These are phyloP conservation scores for Apiospora saccharicola DNA, from an alignment of 2,329 filamentous ascomycete genomes.

Conservation along the genomic window DNA sequence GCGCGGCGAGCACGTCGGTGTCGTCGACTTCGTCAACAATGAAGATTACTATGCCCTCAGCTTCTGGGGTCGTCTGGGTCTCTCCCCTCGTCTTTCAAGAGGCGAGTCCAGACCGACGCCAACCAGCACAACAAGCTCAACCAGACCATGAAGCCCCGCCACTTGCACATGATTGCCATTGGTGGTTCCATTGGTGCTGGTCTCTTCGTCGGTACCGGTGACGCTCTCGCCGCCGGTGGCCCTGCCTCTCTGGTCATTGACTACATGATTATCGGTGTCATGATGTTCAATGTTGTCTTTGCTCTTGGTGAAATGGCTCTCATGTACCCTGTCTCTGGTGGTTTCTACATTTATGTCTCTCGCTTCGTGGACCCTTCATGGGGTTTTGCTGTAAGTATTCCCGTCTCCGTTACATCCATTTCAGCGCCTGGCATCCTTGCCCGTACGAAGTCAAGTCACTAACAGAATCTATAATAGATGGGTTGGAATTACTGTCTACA, in stretches of 20 bases:
- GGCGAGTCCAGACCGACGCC: neutral
- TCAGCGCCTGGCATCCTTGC: too few species aligned
- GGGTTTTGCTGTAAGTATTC: constrained; percentile 73
- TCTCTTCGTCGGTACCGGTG: constrained; percentile 73
- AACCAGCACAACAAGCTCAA: constrained; percentile 25
- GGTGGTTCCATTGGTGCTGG: constrained; percentile 79
- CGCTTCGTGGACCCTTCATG: constrained; percentile 83
- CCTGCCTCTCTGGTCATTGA: constrained; percentile 76
- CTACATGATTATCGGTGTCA: constrained; percentile 71
- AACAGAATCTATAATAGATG: neutral
- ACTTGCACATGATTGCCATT: constrained; percentile 71
- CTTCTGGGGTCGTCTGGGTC: constrained; percentile 24
- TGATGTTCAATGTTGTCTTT: constrained; percentile 85
- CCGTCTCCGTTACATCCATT: too few species aligned
- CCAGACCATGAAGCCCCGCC: constrained; percentile 41
- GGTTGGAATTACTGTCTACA: constrained; percentile 24
- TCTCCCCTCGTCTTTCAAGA: constrained; percentile 22
- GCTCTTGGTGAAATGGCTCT: constrained; percentile 85
- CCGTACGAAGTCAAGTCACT: constrained; percentile 51
- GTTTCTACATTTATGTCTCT: constrained; percentile 82
- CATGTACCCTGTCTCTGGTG: constrained; percentile 79
- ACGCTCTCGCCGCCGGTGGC: constrained; percentile 59
- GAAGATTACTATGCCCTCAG: constrained; percentile 21
- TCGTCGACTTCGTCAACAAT: constrained; percentile 23
- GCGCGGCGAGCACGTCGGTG: constrained; percentile 6